These are phyloP conservation scores for Strigomonas galati DNA, from an alignment of 208 protist genomes.

Conservation along the genomic window DNA sequence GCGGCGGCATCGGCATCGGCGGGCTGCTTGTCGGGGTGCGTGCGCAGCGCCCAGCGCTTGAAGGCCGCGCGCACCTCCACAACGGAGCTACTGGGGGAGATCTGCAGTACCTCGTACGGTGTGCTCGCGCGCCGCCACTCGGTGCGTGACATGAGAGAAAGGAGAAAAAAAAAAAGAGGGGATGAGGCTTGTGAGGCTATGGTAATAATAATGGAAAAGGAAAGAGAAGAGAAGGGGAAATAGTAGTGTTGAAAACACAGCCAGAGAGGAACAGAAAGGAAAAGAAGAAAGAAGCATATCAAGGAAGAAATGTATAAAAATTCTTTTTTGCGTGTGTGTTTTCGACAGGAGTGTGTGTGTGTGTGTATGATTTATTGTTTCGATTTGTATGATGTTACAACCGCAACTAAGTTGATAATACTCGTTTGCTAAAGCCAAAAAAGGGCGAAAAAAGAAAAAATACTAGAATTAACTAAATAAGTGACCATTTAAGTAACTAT, in stretches of 20 bases:
- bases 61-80: conserved; percentile 65
- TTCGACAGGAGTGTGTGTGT: too few relatives aligned
- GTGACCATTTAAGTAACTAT: too few relatives aligned
- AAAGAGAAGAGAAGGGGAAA: conserved; percentile 13
- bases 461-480: too few relatives aligned
- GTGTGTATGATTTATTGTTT: too few relatives aligned
- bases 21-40: conserved; percentile 67
- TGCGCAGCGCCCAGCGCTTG: conserved; percentile 51
- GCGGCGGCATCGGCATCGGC: neutral
- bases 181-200: neutral
- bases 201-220: conserved; percentile 8
- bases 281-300: too few relatives aligned
- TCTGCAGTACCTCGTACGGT: conserved; percentile 59
- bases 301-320: neutral
- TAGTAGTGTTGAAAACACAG: conserved; percentile 3
- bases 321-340: neutral
- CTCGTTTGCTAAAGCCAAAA: too few relatives aligned
- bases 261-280: conserved; percentile 5
- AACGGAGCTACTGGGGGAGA: conserved; percentile 32
- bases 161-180: conserved; percentile 1
- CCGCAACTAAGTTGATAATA: neutral
- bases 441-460: too few relatives aligned
- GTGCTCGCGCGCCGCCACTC: conserved; percentile 33
- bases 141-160: neutral
- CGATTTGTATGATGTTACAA: conserved; percentile 11